Percentiles rank a stretch among this genome's conserved stretches.
These are phyloP conservation scores for Neurospora sp. DNA, from an alignment of 495 filamentous ascomycete species.

Conservation along the genomic window DNA sequence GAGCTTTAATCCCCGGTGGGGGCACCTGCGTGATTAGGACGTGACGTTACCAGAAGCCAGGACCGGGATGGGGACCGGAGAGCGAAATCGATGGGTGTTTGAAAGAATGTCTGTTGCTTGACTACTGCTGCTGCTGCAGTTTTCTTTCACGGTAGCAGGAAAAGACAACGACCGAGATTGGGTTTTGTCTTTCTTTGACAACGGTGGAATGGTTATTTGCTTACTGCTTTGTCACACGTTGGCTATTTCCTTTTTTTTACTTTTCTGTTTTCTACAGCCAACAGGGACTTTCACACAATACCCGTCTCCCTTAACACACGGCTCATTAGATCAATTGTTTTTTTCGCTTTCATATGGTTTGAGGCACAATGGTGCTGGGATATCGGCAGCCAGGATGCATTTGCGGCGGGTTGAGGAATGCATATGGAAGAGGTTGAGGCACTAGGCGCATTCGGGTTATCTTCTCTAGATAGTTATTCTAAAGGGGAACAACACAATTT, in stretches of 20 bases:
- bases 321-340: not conserved
- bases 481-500: not conserved
- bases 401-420: not conserved
- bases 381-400: not conserved
- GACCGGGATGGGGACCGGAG: not conserved
- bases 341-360: not conserved
- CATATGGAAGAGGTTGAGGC: not conserved
- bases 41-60: not conserved
- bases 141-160: not conserved
- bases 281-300: not conserved
- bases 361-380: not conserved
- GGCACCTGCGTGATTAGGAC: slow-evolving; percentile 27
- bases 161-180: not conserved
- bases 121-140: not conserved
- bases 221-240: not conserved
- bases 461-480: not conserved
- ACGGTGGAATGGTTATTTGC: not conserved
- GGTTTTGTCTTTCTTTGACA: not conserved
- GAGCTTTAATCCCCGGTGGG: slow-evolving; percentile 21
- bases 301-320: not conserved
- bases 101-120: not conserved
- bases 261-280: not conserved
- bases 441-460: not conserved
- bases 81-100: not conserved
- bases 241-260: not conserved